phyloP scores from a whole-genome alignment of 169 alveolate species.

The Cryptosporidium meleagridis region DNA sequence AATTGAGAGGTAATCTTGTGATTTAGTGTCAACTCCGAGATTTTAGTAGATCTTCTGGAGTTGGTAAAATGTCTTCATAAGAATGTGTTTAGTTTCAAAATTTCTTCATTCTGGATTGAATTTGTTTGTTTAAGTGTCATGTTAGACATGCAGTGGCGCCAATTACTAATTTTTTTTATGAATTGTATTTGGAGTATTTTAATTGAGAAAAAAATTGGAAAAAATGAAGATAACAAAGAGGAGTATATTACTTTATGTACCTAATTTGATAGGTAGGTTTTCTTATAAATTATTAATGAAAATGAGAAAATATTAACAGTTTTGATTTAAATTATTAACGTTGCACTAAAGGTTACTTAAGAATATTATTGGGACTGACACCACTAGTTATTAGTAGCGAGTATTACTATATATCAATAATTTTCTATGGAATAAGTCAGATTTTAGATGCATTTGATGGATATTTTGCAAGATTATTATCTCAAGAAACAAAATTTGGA shows the following conservation, averaged over 20 bases:
- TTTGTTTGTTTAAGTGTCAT: neutral
- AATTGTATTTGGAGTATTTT: neutral
- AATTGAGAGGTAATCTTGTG: neutral
- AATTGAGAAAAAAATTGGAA: neutral
- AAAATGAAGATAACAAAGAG: constrained; percentile 2
- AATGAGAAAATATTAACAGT: neutral
- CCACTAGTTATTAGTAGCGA: constrained; percentile 11
- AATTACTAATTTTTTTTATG: neutral
- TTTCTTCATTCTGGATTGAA: too few species aligned
- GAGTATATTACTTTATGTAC: constrained; percentile 8
- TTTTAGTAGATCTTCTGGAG: neutral
- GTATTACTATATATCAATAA: constrained; percentile 19
- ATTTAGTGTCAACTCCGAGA: neutral
- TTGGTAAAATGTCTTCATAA: too few species aligned
- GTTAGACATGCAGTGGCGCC: neutral
- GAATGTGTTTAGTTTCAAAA: too few species aligned
- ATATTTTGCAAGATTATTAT: constrained; percentile 42
- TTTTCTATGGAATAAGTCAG: constrained; percentile 46
- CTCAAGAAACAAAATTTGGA: constrained; percentile 60
- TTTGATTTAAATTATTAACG: neutral
- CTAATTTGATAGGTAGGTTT: constrained; percentile 53
- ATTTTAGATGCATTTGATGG: constrained; percentile 68
- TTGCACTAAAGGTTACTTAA: constrained; percentile 14
- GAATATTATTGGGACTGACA: constrained; percentile 42
- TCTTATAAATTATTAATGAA: neutral